These are phyloP conservation scores for Torulaspora microellipsoides DNA, from an alignment of 805 yeast genomes.

Conservation along the genomic window DNA sequence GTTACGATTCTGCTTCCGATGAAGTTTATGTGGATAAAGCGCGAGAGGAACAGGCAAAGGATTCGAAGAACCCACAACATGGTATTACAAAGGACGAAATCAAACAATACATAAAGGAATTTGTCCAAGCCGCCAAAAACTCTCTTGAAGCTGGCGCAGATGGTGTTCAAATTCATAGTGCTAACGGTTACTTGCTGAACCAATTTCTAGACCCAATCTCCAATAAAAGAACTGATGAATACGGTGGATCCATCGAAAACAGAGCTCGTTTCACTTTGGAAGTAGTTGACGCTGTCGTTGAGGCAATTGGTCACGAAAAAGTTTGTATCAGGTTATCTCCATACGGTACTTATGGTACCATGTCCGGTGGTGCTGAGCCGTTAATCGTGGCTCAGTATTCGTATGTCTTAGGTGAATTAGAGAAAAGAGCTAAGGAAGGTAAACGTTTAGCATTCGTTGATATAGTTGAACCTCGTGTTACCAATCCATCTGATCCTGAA, in stretches of 20 bases:
- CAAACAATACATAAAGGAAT: conserved; percentile 39
- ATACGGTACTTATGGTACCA: conserved; percentile 38
- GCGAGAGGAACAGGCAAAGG: conserved; percentile 34
- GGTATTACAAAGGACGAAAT: conserved; percentile 34
- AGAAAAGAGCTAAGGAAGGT: conserved; percentile 36
- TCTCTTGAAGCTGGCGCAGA: conserved; percentile 41
- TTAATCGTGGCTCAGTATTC: conserved; percentile 38
- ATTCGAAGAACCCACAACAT: conserved; percentile 31
- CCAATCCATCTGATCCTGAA: conserved; percentile 20
- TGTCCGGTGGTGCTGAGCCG: conserved; percentile 37
- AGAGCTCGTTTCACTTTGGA: conserved; percentile 43
- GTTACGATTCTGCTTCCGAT: conserved; percentile 40
- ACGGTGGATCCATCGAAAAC: conserved; percentile 51
- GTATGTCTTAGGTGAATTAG: conserved; percentile 40
- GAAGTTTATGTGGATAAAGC: conserved; percentile 34
- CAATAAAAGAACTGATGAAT: conserved; percentile 46
- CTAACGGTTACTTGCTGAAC: conserved; percentile 58
- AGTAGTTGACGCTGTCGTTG: conserved; percentile 46
- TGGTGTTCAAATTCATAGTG: conserved; percentile 62
- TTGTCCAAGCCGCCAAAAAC: conserved; percentile 41
- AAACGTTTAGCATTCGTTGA: conserved; percentile 41
- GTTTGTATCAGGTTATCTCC: conserved; percentile 50
- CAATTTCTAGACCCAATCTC: conserved; percentile 48
- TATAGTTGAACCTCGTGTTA: conserved; percentile 44
- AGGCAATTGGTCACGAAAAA: conserved; percentile 48